A percentile compares a stretch with the other conserved stretches of the same genome.
phyloP scores from a whole-genome alignment of 2,329 filamentous ascomycete genomes.

The Madurella mycetomatis region DNA sequence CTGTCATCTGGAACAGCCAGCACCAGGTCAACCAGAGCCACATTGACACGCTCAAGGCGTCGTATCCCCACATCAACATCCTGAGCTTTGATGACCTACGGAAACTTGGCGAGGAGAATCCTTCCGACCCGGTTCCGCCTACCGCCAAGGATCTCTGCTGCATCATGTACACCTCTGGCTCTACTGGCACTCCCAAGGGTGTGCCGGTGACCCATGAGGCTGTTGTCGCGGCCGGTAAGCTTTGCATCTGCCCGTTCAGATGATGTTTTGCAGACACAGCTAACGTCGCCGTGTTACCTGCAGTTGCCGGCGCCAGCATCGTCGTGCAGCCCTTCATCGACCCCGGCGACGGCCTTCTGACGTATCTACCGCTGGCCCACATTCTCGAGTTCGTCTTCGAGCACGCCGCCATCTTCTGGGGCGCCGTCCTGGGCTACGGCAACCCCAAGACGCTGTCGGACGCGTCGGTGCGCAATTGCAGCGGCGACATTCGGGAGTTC shows the following conservation, averaged over 20 bases:
- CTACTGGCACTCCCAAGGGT: constrained; percentile 78
- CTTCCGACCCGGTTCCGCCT: constrained; percentile 64
- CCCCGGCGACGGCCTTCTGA: constrained; percentile 72
- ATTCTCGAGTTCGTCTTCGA: constrained; percentile 92
- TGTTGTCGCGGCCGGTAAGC: constrained; percentile 68
- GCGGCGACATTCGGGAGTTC: constrained; percentile 82
- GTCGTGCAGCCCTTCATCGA: constrained; percentile 74
- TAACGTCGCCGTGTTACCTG: background rate
- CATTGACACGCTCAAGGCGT: constrained; percentile 46
- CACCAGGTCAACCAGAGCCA: constrained; percentile 48
- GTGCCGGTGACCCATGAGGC: constrained; percentile 71
- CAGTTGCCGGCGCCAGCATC: constrained; percentile 70
- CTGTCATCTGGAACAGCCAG: constrained; percentile 54
- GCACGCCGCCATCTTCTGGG: constrained; percentile 79
- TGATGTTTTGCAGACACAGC: constrained; percentile 1
- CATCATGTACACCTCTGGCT: constrained; percentile 70
- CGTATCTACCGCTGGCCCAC: constrained; percentile 81
- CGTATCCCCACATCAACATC: constrained; percentile 44
- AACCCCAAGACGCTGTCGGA: constrained; percentile 83
- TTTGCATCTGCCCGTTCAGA: background rate
- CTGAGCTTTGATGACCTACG: constrained; percentile 49
- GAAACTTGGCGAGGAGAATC: constrained; percentile 56
- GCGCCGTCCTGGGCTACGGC: constrained; percentile 83
- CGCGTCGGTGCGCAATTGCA: constrained; percentile 75
- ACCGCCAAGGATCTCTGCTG: constrained; percentile 72